These are phyloP conservation scores for Jamesozyma spencerorum DNA, from an alignment of 805 yeast species.

Conservation along the genomic window DNA sequence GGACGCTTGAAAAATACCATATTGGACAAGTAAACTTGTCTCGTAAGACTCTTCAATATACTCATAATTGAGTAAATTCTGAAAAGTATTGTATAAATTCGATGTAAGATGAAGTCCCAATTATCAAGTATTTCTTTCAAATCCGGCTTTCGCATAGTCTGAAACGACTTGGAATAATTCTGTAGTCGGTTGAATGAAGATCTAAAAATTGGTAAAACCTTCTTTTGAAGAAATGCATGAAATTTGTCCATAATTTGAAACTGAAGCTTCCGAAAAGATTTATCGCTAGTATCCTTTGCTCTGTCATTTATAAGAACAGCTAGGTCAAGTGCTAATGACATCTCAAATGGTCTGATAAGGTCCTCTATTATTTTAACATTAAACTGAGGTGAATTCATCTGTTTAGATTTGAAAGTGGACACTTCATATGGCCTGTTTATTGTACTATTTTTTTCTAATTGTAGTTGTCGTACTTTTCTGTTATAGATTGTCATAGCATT, in stretches of 20 bases:
- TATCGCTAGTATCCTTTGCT: constrained; percentile 18
- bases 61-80: constrained; percentile 13
- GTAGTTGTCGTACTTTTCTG: constrained; percentile 24
- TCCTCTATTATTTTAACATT: constrained; percentile 27
- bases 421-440: constrained; percentile 24
- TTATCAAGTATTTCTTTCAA: background rate
- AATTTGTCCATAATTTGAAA: constrained; percentile 25
- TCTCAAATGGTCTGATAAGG: constrained; percentile 27
- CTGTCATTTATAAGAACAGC: constrained; percentile 29
- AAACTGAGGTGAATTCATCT: constrained; percentile 16
- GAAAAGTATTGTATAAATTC: constrained; percentile 32
- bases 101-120: constrained; percentile 32
- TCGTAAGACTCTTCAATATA: constrained; percentile 14
- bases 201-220: constrained; percentile 17
- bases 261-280: constrained; percentile 23
- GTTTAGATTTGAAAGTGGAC: constrained; percentile 12
- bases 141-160: constrained; percentile 3
- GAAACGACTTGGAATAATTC: constrained; percentile 16
- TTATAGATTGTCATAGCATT: constrained; percentile 25
- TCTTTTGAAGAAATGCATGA: constrained; percentile 17
- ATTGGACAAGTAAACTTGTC: constrained; percentile 25
- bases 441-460: constrained; percentile 24
- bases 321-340: constrained; percentile 21
- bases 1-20: constrained; percentile 11
- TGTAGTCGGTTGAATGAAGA: constrained; percentile 22